Base-by-base conservation (phyloP, 2,329 filamentous ascomycete genomes). In the Colletotrichum sp. region DNA sequence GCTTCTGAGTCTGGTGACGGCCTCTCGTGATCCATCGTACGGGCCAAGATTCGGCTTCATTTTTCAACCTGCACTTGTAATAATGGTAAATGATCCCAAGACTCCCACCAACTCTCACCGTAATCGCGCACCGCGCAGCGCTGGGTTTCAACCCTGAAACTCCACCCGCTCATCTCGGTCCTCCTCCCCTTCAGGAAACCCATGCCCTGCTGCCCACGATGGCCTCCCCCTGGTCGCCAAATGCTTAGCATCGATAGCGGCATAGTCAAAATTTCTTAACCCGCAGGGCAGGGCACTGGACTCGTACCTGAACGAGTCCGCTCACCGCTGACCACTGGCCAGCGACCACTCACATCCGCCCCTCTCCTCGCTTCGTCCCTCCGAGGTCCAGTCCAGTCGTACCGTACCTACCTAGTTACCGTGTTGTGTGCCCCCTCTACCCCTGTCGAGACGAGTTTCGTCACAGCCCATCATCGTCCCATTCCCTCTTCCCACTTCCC, bases 61-160 rank as follows among this genome's bases (percentile, higher is more conserved):
- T 18, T 69, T 24, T 10, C 15, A 1, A n/a, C 7, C 28, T 26
- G 24, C 26, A 32, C 0, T 0, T 18, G 32, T 0, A 63, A 24
- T 30, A 26, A 18, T 32, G 26, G 28, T 2, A 61, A 64, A 74
- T 64, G 57, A 26, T 7, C 61, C 36, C 34, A 26, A 34, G 9
- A 28, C 12, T 30, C 26, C 16, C 32, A 16, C 36, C 63, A 32
- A 69, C 70, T 64, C 70, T 52, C 70, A 68, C 64, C 73, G 70
- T 36, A 68, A 67, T 28, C 39, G 39, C 63, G 30, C 69, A 66
- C 67, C 64, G 71, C 57, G 63, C 69, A 16, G 32, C 63, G 63
- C 72, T 68, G 70, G 70, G 73, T 75, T 75, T 75, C 73, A 75
- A 75, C 73, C 70, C 73, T 75, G 73, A 75, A 68, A 75, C 73